Percentiles rank a stretch among this genome's conserved stretches.
phyloP scores from a whole-genome alignment of 1,284 basidiomycete species.

The Blastosporella zonata region DNA sequence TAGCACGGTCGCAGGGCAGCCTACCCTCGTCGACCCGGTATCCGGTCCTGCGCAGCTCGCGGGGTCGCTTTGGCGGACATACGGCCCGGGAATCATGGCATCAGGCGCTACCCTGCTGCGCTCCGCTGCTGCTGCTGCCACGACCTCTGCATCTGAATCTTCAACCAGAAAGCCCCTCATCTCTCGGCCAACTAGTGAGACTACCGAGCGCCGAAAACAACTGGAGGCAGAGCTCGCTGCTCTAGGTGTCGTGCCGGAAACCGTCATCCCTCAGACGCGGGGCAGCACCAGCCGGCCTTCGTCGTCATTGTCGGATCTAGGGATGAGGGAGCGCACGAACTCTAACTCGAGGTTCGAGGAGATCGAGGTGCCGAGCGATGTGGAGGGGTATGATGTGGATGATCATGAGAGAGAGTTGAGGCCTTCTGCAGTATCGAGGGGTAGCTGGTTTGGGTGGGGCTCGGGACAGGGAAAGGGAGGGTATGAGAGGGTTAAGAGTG shows the following conservation, averaged over 20 bases:
- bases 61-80: slow-evolving; percentile 66
- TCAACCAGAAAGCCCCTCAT: slow-evolving; percentile 15
- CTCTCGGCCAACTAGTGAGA: slow-evolving; percentile 23
- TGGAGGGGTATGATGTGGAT: slow-evolving; percentile 52
- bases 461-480: slow-evolving; percentile 24
- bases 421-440: slow-evolving; percentile 19
- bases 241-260: slow-evolving; percentile 15
- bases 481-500: slow-evolving; percentile 42
- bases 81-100: slow-evolving; percentile 70
- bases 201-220: slow-evolving; percentile 44
- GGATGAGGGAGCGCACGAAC: slow-evolving; percentile 41
- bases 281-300: slow-evolving; percentile 30
- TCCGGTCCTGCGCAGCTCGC: slow-evolving; percentile 62
- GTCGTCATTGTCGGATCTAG: slow-evolving; percentile 40
- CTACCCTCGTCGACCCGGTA: slow-evolving; percentile 51
- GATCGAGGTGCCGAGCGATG: slow-evolving; percentile 62
- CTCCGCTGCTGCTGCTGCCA: slow-evolving; percentile 36
- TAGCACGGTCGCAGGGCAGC: slow-evolving; percentile 43
- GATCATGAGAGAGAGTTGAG: slow-evolving; percentile 19
- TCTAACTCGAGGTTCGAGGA: slow-evolving; percentile 53
- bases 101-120: slow-evolving; percentile 57
- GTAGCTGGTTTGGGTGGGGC: slow-evolving; percentile 44
- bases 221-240: slow-evolving; percentile 52
- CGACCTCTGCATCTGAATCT: slow-evolving; percentile 17
- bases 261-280: slow-evolving; percentile 22